Conservation (phyloP, 495 filamentous ascomycete species). For the Aspergillus mulundensis region DNA sequence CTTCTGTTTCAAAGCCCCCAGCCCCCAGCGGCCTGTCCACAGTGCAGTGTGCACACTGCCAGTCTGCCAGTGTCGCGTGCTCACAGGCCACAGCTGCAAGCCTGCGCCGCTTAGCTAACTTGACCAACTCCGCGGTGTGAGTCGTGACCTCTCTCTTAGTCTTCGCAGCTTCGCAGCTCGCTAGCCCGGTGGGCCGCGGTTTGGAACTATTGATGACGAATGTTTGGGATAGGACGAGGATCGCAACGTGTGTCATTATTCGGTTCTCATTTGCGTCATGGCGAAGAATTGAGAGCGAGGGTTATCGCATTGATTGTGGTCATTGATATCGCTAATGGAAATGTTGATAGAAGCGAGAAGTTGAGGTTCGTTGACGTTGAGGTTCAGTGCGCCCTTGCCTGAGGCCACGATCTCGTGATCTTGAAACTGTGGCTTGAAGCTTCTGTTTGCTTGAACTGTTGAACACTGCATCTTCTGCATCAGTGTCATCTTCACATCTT, state of each 20-base stretch:
- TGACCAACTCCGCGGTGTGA: not conserved
- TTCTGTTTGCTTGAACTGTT: not conserved
- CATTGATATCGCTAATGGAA: not conserved
- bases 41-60: no score
- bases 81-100: no score
- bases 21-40: not conserved
- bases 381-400: not conserved
- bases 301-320: not conserved
- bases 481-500: not conserved
- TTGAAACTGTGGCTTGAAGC: not conserved
- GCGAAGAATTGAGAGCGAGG: not conserved
- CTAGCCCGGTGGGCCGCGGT: not conserved
- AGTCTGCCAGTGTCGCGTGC: not conserved
- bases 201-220: conserved; percentile 5
- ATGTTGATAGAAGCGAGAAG: not conserved
- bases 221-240: not conserved
- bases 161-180: not conserved
- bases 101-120: not conserved
- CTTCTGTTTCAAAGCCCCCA: not conserved
- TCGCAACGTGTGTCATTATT: not conserved
- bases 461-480: not conserved
- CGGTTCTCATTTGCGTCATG: not conserved
- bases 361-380: not conserved
- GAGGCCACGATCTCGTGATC: conserved; percentile 2
- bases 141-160: no score